These are phyloP conservation scores for Populus hybrid DNA, from an alignment of 441 rosid genomes.

Conservation along the genomic window DNA sequence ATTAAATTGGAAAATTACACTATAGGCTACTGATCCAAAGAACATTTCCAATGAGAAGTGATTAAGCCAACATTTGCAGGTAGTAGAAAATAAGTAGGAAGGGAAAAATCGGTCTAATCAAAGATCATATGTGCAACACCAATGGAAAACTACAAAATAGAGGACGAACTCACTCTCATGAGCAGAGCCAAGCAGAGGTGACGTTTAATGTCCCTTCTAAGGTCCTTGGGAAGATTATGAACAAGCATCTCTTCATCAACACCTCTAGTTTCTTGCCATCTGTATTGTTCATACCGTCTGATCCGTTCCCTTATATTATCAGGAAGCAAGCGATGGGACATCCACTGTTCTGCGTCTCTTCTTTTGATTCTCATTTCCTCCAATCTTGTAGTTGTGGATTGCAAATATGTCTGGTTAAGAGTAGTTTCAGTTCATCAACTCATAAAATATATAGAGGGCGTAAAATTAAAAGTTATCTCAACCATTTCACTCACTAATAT, in stretches of 20 bases:
- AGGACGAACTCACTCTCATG: constrained; percentile 44
- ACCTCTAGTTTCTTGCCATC: constrained; percentile 71
- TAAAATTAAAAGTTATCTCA: not conserved
- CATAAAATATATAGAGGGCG: not conserved
- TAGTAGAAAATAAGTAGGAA: not conserved
- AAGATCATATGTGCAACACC: not conserved
- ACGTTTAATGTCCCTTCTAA: constrained; percentile 61
- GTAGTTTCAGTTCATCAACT: constrained; percentile 7
- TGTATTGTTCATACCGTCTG: constrained; percentile 52
- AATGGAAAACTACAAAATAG: not conserved
- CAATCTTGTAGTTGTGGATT: constrained; percentile 58
- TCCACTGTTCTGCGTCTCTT: constrained; percentile 68
- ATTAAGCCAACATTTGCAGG: not conserved
- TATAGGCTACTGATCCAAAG: not conserved
- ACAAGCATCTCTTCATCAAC: constrained; percentile 59
- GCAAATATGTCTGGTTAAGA: constrained; percentile 55
- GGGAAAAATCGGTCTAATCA: not conserved
- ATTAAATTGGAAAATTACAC: not conserved
- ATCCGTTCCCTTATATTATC: constrained; percentile 45
- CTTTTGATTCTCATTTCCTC: constrained; percentile 71
- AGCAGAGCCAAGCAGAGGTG: constrained; percentile 70
- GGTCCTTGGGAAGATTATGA: constrained; percentile 56
- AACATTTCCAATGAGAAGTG: not conserved
- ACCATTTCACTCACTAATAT: not conserved
- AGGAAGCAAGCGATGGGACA: constrained; percentile 59